Conservation (phyloP, 1,284 basidiomycete genomes). For the Moesziomyces globuligerus region DNA sequence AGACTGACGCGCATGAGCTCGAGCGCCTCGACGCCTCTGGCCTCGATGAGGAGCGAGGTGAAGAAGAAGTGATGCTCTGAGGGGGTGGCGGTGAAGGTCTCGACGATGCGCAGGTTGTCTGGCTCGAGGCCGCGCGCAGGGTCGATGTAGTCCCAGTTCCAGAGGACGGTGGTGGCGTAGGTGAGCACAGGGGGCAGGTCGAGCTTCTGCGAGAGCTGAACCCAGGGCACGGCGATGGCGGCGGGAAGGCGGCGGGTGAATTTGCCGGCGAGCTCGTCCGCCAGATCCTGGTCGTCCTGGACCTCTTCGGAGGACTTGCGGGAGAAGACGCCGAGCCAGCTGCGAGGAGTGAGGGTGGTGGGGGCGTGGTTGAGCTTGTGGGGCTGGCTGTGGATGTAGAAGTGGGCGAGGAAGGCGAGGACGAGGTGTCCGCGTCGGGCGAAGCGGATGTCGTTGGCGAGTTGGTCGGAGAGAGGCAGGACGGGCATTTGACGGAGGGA, state of each 20-base stretch:
- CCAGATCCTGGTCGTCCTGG: constrained; percentile 39
- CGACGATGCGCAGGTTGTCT: constrained; percentile 70
- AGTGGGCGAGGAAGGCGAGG: constrained; percentile 84
- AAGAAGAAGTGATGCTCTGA: constrained; percentile 92
- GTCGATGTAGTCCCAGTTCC: constrained; percentile 78
- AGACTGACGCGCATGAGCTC: constrained; percentile 86
- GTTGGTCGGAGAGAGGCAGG: constrained; percentile 37
- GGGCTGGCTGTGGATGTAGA: constrained; percentile 82
- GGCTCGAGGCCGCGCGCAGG: constrained; percentile 55
- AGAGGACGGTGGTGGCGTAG: constrained; percentile 91
- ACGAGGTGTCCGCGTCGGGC: constrained; percentile 81
- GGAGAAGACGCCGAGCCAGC: constrained; percentile 42
- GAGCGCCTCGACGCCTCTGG: constrained; percentile 85
- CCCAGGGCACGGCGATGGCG: constrained; percentile 75
- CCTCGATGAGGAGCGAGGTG: constrained; percentile 87
- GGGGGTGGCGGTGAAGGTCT: constrained; percentile 81
- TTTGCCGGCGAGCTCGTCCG: constrained; percentile 45
- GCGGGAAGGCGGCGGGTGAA: constrained; percentile 75
- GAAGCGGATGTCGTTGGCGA: constrained; percentile 54
- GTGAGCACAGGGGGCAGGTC: constrained; percentile 89
- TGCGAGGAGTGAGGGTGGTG: constrained; percentile 4
- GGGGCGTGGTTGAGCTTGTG: constrained; percentile 10
- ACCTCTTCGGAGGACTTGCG: constrained; percentile 25
- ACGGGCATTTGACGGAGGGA: constrained; percentile 70
- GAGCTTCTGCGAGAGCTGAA: constrained; percentile 79